Evolutionary conservation across 257 asterid species (phyloP).

Genomic region (Solanum verrucosum): DNA sequence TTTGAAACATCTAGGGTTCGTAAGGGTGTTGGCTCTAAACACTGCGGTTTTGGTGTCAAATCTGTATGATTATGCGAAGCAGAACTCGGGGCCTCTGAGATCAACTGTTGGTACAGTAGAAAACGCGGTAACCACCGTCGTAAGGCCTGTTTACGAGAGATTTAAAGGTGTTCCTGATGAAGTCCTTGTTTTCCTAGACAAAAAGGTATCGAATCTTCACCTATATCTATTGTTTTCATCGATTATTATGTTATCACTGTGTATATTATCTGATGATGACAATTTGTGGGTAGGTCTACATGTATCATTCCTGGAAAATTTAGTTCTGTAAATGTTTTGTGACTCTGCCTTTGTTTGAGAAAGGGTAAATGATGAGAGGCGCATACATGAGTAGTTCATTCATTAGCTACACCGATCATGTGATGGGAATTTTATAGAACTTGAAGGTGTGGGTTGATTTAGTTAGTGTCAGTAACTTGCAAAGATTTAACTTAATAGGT

Average conservation of each 20-base stretch:
- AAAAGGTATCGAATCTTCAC: conserved; percentile 31
- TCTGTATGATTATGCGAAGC: conserved; percentile 56
- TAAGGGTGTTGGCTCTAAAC: conserved; percentile 37
- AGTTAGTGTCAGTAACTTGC: neutral
- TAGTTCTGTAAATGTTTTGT: neutral
- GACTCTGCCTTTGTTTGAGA: neutral
- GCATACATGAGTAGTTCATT: neutral
- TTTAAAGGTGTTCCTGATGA: conserved; percentile 44
- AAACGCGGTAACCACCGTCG: conserved; percentile 43
- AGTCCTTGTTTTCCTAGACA: conserved; percentile 51
- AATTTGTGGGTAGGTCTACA: neutral
- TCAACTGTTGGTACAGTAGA: conserved; percentile 48
- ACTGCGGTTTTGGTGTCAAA: conserved; percentile 34
- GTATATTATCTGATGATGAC: neutral
- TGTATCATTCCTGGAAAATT: neutral
- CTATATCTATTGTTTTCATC: neutral
- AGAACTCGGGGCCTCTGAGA: conserved; percentile 60
- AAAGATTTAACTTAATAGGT: neutral
- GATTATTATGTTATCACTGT: neutral
- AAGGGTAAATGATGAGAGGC: neutral
- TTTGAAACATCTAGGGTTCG: conserved; percentile 59
- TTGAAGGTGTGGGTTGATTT: neutral
- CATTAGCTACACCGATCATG: neutral
- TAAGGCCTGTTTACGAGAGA: conserved; percentile 45
- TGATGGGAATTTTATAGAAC: neutral